Percentiles rank a stretch among this genome's conserved stretches.
These are phyloP conservation scores for Solioccasus polychromus DNA, from an alignment of 768 basidiomycete species.

Conservation along the genomic window DNA sequence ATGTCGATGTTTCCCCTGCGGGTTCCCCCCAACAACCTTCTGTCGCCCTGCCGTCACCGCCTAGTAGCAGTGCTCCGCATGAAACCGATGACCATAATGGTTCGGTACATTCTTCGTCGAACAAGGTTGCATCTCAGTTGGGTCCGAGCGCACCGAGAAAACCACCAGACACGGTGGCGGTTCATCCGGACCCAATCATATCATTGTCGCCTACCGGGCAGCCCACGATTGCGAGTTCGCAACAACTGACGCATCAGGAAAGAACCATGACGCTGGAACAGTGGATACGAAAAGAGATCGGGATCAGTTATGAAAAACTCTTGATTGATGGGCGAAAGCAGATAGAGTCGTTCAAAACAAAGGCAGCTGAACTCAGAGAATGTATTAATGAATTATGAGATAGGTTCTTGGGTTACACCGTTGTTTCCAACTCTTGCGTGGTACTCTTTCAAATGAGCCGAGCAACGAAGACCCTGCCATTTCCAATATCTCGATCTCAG, in stretches of 20 bases:
- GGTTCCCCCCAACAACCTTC: neutral
- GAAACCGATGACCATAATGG: neutral
- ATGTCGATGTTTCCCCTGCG: neutral
- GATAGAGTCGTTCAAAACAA: slow-evolving; percentile 47
- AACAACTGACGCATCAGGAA: slow-evolving; percentile 43
- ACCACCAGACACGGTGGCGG: neutral
- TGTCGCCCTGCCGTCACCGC: neutral
- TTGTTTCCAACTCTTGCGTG: too few relatives aligned
- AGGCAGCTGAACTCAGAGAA: slow-evolving; percentile 39
- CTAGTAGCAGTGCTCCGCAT: neutral
- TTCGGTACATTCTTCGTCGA: neutral
- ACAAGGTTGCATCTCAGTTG: neutral
- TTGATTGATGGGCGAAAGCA: slow-evolving; percentile 48
- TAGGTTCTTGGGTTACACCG: neutral
- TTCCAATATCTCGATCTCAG: too few relatives aligned
- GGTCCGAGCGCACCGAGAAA: neutral
- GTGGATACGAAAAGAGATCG: slow-evolving; percentile 77
- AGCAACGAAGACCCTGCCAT: too few relatives aligned
- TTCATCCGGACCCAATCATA: slow-evolving; percentile 10
- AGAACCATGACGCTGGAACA: slow-evolving; percentile 79
- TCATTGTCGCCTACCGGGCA: slow-evolving; percentile 12
- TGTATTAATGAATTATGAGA: slow-evolving; percentile 36
- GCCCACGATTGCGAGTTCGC: slow-evolving; percentile 11
- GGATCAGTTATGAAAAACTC: slow-evolving; percentile 60
- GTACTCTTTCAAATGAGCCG: too few relatives aligned